Evolutionary conservation across 2,329 filamentous ascomycete species (phyloP).

Genomic region (Aspergillus sp.): DNA sequence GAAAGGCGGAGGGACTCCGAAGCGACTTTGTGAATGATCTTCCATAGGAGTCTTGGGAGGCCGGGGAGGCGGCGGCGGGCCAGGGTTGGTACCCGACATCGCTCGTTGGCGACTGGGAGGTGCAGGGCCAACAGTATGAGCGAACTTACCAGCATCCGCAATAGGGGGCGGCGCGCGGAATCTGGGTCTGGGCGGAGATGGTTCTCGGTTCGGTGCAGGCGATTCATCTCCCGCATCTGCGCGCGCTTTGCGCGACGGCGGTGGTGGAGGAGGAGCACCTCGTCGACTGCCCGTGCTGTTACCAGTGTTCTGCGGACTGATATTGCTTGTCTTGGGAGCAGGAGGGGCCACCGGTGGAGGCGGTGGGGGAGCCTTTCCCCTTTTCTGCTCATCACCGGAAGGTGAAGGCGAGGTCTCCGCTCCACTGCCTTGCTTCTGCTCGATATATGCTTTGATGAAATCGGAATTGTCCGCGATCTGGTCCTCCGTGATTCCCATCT

Average conservation of each 20-base stretch:
- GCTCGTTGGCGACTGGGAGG: slow-evolving; percentile 51
- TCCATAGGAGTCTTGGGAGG: slow-evolving; percentile 71
- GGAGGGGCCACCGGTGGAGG: slow-evolving; percentile 56
- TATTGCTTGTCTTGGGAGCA: slow-evolving; percentile 40
- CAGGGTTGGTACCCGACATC: slow-evolving; percentile 51
- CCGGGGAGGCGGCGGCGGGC: slow-evolving; percentile 66
- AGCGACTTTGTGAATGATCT: slow-evolving; percentile 59
- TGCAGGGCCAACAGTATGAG: slow-evolving; percentile 53
- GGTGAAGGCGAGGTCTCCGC: slow-evolving; percentile 35
- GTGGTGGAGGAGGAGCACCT: slow-evolving; percentile 62
- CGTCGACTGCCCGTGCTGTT: slow-evolving; percentile 51
- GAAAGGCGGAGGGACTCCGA: slow-evolving; percentile 79
- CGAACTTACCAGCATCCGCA: slow-evolving; percentile 85
- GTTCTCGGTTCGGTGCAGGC: slow-evolving; percentile 64
- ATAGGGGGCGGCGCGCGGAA: slow-evolving; percentile 87
- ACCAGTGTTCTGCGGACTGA: slow-evolving; percentile 64
- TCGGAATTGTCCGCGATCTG: slow-evolving; percentile 67
- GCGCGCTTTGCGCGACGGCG: slow-evolving; percentile 48
- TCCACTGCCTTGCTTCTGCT: slow-evolving; percentile 59
- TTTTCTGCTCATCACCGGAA: slow-evolving; percentile 46
- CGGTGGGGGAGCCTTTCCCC: slow-evolving; percentile 59
- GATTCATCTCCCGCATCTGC: slow-evolving; percentile 56
- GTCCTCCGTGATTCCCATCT: slow-evolving; percentile 68
- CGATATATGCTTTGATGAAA: slow-evolving; percentile 67
- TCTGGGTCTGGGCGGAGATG: slow-evolving; percentile 67